Evolutionary conservation across 2,329 filamentous ascomycete genomes (phyloP), one percentile per base, ranked within the genome.

Genomic region (Fusarium lyarnte): DNA sequence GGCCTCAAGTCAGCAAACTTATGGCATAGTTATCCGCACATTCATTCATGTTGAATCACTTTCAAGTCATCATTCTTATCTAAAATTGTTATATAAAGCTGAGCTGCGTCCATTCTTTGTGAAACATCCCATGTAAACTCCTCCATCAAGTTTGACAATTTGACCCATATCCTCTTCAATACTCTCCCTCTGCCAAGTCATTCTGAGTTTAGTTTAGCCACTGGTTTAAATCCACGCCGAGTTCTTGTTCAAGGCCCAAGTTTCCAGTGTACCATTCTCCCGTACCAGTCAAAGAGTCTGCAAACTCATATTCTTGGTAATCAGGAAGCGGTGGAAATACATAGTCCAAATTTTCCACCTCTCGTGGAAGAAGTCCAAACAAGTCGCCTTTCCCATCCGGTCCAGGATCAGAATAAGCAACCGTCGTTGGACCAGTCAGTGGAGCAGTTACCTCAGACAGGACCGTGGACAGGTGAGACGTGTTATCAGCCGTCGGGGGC

Each of bases 121-220:
- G 46, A 2, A 47, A 19, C 0, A 19, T 33, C 0, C 46, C 11
- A 19, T 33, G 0, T 23, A 10, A 49, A 33, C 0, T 33, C 29
- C 46, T 33, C 29, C 29, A 33, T 49, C 21, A 33, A 49, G 16
- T 23, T 49, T 49, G 46, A 10, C 46, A 49, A 33, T 49, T 13
- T 33, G 29, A 9, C 23, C 29, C 2, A 31, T 49, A 9, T 23
- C 3, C 3, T 31, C 1, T 9, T 0, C 29, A 13, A 33, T n/a
- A 7, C 46, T 19, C 46, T 33, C 10, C 27, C 0, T 29, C 27
- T 0, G 0, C 1, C 14, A 31, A 47, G 10, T 47, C 45, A 49
- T 31, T 47, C 45, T 47, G 45, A 16, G 39, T 35, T 42, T 42
- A 17, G 25, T 5, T 42, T 9, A 25, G 4, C 43, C 43, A 46